Conservation (phyloP, 768 basidiomycete genomes). For the Boletus fagicola region DNA sequence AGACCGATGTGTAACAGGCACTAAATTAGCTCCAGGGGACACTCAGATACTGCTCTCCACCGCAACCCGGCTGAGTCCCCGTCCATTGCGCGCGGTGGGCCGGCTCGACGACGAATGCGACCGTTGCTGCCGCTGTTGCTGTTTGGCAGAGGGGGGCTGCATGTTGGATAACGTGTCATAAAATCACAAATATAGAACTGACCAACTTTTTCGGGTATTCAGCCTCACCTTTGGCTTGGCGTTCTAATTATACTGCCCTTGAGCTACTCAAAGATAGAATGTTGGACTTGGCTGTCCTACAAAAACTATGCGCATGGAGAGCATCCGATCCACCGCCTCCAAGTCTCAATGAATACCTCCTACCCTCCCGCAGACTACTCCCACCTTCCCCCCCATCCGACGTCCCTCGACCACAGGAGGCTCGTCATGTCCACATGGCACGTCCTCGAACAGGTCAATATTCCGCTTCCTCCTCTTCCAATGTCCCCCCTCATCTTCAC, state of each 20-base stretch:
- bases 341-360: conserved; percentile 30
- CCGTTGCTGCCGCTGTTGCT: background rate
- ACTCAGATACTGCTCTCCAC: background rate
- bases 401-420: conserved; percentile 26
- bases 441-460: conserved; percentile 44
- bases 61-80: background rate
- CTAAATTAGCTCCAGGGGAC: conserved; percentile 21
- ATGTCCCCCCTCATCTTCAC: conserved; percentile 1
- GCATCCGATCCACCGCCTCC: conserved; percentile 14
- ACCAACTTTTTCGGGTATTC: conserved; percentile 28
- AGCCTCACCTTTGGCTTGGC: conserved; percentile 43
- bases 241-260: conserved; percentile 40
- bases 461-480: background rate
- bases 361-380: conserved; percentile 18
- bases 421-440: conserved; percentile 47
- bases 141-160: background rate
- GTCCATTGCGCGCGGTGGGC: background rate
- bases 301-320: conserved; percentile 33
- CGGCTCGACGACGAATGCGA: background rate
- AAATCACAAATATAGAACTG: conserved; percentile 22
- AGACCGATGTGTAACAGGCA: conserved; percentile 33
- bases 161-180: conserved; percentile 6
- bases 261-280: conserved; percentile 45
- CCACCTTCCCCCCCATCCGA: conserved; percentile 12
- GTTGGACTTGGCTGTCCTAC: conserved; percentile 45